Conservation (phyloP, 2,329 filamentous ascomycete genomes). For the Colletotrichum eremochloae region DNA sequence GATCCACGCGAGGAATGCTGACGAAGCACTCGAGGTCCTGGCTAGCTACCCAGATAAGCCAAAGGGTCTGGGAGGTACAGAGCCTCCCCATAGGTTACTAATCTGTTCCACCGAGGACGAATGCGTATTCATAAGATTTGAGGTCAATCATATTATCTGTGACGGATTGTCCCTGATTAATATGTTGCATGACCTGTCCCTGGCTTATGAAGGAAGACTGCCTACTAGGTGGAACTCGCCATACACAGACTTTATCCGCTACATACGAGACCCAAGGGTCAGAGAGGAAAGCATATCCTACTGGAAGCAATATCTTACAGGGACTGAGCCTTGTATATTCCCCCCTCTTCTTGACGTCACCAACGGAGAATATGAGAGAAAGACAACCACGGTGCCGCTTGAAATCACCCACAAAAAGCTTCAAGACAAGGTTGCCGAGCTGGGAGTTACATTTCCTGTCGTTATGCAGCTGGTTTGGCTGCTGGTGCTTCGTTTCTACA, state of each 20-base stretch:
- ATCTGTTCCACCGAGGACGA: conserved; percentile 13
- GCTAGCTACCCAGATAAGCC: not conserved
- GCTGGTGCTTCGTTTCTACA: not conserved
- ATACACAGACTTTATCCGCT: conserved; percentile 43
- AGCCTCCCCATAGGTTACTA: conserved; percentile 3
- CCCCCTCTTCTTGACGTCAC: conserved; percentile 42
- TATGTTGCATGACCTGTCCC: conserved; percentile 48
- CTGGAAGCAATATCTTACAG: conserved; percentile 47
- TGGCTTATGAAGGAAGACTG: conserved; percentile 45
- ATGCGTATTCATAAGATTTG: not conserved
- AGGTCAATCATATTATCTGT: conserved; percentile 50
- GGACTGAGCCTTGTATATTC: conserved; percentile 48
- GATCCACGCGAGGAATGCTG: not conserved
- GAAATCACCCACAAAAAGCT: not conserved
- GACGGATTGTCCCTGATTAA: conserved; percentile 51
- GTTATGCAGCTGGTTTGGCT: not conserved
- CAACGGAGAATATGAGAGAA: not conserved
- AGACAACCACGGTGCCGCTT: not conserved
- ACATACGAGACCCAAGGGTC: conserved; percentile 43
- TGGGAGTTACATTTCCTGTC: conserved; percentile 60
- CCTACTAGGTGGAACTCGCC: conserved; percentile 11
- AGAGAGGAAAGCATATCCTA: conserved; percentile 43
- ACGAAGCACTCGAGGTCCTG: not conserved
- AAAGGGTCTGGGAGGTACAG: not conserved
- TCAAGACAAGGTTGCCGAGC: conserved; percentile 43